Conservation (phyloP, 139 green algal genomes). For the Closterium sp. region DNA sequence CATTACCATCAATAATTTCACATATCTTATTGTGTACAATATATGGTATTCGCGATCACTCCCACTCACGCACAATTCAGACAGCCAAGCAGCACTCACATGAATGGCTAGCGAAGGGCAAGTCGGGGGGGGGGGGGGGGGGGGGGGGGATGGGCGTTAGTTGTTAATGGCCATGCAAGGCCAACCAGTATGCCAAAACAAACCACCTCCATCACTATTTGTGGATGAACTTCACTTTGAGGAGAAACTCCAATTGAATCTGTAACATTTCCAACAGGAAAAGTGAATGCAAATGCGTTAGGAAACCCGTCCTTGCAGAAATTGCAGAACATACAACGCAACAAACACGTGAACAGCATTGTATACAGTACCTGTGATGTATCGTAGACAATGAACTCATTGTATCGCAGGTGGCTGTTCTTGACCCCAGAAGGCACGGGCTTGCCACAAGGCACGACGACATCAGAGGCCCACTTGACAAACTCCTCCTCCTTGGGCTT, state of each 20-base stretch:
- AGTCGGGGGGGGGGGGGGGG: too few species aligned
- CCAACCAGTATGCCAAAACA: neutral
- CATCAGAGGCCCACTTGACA: conserved; percentile 13
- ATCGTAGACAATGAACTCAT: conserved; percentile 38
- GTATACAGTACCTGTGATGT: conserved; percentile 9
- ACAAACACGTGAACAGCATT: too few species aligned
- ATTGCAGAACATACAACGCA: too few species aligned
- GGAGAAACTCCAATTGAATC: conserved; percentile 4
- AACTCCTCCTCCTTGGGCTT: conserved; percentile 14
- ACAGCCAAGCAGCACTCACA: neutral
- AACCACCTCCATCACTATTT: neutral
- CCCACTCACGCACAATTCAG: neutral
- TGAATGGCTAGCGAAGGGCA: neutral
- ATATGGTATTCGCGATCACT: neutral
- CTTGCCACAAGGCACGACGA: conserved; percentile 22
- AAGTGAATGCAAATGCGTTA: neutral
- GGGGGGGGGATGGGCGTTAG: too few species aligned
- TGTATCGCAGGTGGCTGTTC: conserved; percentile 14
- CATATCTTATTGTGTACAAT: too few species aligned
- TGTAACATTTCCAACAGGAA: neutral
- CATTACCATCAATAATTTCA: too few species aligned
- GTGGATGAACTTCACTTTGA: conserved; percentile 7
- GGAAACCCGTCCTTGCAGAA: too few species aligned
- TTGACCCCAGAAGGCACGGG: conserved; percentile 7
- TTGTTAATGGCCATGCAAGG: neutral